Evolutionary conservation across 2,329 filamentous ascomycete genomes (phyloP).

Genomic region (Neocucurbitaria cava): DNA sequence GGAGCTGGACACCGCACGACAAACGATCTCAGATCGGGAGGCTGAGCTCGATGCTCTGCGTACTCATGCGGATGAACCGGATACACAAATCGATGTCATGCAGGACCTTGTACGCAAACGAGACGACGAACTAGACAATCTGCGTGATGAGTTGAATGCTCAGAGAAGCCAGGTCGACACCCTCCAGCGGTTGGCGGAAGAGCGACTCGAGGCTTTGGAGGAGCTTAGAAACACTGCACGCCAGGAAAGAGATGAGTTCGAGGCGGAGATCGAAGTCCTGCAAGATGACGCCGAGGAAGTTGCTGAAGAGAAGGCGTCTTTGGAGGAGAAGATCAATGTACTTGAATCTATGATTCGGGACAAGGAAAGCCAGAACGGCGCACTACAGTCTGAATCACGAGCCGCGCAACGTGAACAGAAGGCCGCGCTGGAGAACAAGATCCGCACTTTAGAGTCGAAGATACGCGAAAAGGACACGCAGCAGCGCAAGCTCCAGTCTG

Average conservation of each 20-base stretch:
- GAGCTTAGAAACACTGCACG: conserved; percentile 59
- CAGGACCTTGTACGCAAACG: conserved; percentile 53
- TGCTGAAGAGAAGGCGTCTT: conserved; percentile 59
- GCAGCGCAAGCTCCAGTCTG: conserved; percentile 34
- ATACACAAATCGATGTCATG: conserved; percentile 51
- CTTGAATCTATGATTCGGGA: conserved; percentile 48
- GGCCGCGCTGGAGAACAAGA: conserved; percentile 59
- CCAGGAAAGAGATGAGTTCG: conserved; percentile 56
- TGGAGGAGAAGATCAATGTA: conserved; percentile 63
- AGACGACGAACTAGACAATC: conserved; percentile 61
- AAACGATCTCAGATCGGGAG: conserved; percentile 45
- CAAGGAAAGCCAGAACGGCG: conserved; percentile 37
- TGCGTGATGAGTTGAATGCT: conserved; percentile 53
- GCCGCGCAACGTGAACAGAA: conserved; percentile 65
- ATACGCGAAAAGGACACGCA: conserved; percentile 41
- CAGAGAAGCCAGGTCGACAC: conserved; percentile 41
- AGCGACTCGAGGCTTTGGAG: conserved; percentile 55
- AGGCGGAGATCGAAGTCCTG: conserved; percentile 62
- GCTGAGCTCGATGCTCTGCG: conserved; percentile 47
- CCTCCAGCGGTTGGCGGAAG: conserved; percentile 44
- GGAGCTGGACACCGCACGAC: conserved; percentile 45
- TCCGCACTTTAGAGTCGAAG: conserved; percentile 30
- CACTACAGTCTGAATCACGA: conserved; percentile 47
- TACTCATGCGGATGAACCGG: conserved; percentile 45
- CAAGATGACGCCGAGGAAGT: conserved; percentile 53